Conservation (phyloP, 257 asterid genomes). For the Nicotiana noctiflora region DNA sequence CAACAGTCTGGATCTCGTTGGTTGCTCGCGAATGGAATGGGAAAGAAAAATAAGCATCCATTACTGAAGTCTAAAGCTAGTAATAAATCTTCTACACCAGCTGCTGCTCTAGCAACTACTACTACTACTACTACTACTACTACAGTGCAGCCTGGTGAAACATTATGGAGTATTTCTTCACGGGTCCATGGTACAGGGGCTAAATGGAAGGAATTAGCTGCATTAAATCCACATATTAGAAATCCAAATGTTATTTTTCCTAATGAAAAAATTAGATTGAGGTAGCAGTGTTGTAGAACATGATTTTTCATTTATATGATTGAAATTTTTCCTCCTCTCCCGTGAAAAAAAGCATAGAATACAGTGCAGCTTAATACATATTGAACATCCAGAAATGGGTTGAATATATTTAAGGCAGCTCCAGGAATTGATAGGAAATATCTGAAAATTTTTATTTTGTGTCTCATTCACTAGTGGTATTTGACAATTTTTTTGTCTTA, state of each 20-base stretch:
- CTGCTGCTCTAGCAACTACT: constrained; percentile 26
- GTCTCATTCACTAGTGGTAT: too few species aligned
- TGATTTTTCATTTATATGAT: not conserved
- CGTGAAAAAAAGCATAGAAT: not conserved
- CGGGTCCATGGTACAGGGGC: constrained; percentile 51
- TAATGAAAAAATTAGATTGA: constrained; percentile 38
- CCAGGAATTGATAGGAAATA: too few species aligned
- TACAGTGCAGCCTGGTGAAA: constrained; percentile 49
- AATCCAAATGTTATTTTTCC: constrained; percentile 50
- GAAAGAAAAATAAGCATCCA: constrained; percentile 87
- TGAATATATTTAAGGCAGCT: too few species aligned
- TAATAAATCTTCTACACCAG: constrained; percentile 29
- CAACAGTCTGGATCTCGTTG: constrained; percentile 89
- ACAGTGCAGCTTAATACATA: not conserved
- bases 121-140: constrained; percentile 15
- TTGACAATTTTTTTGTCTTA: too few species aligned
- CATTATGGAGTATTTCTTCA: constrained; percentile 78
- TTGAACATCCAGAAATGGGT: too few species aligned
- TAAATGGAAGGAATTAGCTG: constrained; percentile 45
- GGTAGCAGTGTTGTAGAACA: constrained; percentile 16
- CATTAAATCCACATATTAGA: constrained; percentile 48
- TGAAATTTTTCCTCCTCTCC: not conserved
- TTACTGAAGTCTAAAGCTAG: constrained; percentile 53
- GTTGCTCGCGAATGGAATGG: constrained; percentile 97
- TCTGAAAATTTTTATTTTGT: too few species aligned